phyloP scores from a whole-genome alignment of 2,329 filamentous ascomycete genomes.

The Fusarium setosum region DNA sequence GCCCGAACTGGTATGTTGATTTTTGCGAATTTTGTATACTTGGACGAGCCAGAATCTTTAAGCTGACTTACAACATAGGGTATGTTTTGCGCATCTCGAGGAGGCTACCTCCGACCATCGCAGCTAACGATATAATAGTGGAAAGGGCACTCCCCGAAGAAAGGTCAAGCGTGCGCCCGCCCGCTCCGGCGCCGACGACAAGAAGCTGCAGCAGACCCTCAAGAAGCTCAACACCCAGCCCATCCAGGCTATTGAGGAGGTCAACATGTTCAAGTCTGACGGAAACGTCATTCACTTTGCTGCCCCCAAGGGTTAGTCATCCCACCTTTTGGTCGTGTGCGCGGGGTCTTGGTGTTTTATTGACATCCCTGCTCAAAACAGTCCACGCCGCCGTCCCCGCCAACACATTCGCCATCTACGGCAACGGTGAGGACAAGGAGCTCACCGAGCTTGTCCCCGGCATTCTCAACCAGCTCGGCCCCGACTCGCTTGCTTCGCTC shows the following conservation, averaged over 20 bases:
- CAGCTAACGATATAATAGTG: slow-evolving; percentile 62
- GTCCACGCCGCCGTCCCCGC: slow-evolving; percentile 96
- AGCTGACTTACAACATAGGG: slow-evolving; percentile 46
- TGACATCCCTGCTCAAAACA: slow-evolving; percentile 52
- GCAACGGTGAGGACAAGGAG: slow-evolving; percentile 99
- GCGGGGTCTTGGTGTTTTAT: slow-evolving; percentile 35
- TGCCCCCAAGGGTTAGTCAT: slow-evolving; percentile 88
- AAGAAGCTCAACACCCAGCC: slow-evolving; percentile 99
- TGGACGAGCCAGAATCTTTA: neutral
- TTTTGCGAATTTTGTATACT: slow-evolving; percentile 8
- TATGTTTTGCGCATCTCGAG: slow-evolving; percentile 45
- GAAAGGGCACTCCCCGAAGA: slow-evolving; percentile 97
- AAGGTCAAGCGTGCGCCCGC: slow-evolving; percentile 99
- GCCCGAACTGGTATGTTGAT: slow-evolving; percentile 74
- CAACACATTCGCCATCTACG: slow-evolving; percentile 99
- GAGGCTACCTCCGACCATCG: slow-evolving; percentile 30
- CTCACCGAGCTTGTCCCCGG: slow-evolving; percentile 98
- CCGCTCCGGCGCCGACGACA: slow-evolving; percentile 94
- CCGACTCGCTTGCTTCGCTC: slow-evolving; percentile 96
- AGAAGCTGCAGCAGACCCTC: slow-evolving; percentile 96
- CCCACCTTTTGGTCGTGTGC: slow-evolving; percentile 19
- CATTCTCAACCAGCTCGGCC: slow-evolving; percentile 99
- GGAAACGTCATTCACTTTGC: slow-evolving; percentile 99
- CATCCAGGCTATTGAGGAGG: slow-evolving; percentile 99
- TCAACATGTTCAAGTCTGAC: slow-evolving; percentile 99